Conservation (phyloP, 768 basidiomycete genomes). For the Dictyophora rubrovolvata region DNA sequence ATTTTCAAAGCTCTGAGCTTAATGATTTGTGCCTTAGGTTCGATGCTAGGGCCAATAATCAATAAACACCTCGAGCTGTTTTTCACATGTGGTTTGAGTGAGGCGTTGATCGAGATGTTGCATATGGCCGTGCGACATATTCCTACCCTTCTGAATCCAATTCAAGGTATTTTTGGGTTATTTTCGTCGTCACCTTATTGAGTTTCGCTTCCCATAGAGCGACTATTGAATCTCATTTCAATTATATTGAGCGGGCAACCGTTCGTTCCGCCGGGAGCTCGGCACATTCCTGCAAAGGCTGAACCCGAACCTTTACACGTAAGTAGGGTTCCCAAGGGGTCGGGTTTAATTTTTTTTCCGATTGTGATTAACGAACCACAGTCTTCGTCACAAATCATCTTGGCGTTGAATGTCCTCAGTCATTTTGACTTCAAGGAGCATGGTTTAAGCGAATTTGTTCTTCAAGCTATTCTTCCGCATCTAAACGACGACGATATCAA, state of each 20-base stretch:
- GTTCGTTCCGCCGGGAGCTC: conserved; percentile 33
- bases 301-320: conserved; percentile 1
- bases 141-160: conserved; percentile 30
- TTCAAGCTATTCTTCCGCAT: conserved; percentile 33
- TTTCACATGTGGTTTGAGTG: conserved; percentile 36
- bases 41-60: not conserved
- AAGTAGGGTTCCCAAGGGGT: not conserved
- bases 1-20: not conserved
- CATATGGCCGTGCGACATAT: conserved; percentile 30
- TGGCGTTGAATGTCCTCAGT: conserved; percentile 33
- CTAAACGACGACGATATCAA: conserved; percentile 34
- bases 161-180: conserved; percentile 26
- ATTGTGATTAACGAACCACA: not conserved
- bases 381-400: conserved; percentile 23
- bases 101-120: conserved; percentile 29
- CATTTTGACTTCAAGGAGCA: conserved; percentile 36
- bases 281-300: conserved; percentile 12
- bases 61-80: conserved; percentile 36
- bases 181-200: not conserved
- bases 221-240: conserved; percentile 24
- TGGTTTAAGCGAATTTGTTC: conserved; percentile 37
- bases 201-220: too few relatives aligned
- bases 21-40: not conserved
- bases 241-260: conserved; percentile 30
- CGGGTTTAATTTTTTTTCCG: not conserved